Conservation (phyloP, 352 stramenopile genomes). For the Phytopythium sindhum region DNA sequence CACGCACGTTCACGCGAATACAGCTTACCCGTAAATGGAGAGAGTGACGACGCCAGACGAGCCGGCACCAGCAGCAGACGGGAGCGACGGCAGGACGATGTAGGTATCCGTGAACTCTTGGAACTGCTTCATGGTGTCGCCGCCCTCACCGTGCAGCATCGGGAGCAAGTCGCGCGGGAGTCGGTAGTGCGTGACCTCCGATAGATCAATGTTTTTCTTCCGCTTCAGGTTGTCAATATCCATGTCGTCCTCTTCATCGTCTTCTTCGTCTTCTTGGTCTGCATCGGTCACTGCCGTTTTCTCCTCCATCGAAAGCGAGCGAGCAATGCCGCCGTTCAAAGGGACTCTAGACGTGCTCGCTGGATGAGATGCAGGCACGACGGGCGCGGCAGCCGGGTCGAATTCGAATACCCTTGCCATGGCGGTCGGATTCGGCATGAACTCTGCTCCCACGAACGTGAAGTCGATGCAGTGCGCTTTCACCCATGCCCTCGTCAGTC, state of each 20-base stretch:
- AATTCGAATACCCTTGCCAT: constrained; percentile 68
- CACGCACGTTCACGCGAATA: not conserved
- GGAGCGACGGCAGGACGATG: constrained; percentile 56
- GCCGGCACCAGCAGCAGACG: constrained; percentile 10
- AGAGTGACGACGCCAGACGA: constrained; percentile 39
- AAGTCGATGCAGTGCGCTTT: constrained; percentile 80
- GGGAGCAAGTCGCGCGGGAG: constrained; percentile 61
- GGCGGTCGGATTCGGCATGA: constrained; percentile 85
- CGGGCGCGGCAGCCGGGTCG: constrained; percentile 11
- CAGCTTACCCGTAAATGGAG: constrained; percentile 69
- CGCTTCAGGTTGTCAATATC: constrained; percentile 39
- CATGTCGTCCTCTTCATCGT: constrained; percentile 39
- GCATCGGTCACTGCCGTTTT: constrained; percentile 6
- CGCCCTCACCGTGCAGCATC: constrained; percentile 63
- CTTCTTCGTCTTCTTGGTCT: constrained; percentile 14
- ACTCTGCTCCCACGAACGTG: constrained; percentile 88
- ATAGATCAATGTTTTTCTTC: constrained; percentile 72
- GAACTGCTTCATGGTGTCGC: constrained; percentile 71
- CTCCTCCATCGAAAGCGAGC: constrained; percentile 5
- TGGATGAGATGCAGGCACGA: not conserved
- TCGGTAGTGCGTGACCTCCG: constrained; percentile 75
- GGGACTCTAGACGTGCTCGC: not conserved
- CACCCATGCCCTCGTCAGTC: constrained; percentile 58
- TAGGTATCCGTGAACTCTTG: constrained; percentile 77
- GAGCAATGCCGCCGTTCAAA: constrained; percentile 12